These are phyloP conservation scores for Lodderomyces pseudojiufengensis DNA, from an alignment of 1,139 yeast genomes.

Conservation along the genomic window DNA sequence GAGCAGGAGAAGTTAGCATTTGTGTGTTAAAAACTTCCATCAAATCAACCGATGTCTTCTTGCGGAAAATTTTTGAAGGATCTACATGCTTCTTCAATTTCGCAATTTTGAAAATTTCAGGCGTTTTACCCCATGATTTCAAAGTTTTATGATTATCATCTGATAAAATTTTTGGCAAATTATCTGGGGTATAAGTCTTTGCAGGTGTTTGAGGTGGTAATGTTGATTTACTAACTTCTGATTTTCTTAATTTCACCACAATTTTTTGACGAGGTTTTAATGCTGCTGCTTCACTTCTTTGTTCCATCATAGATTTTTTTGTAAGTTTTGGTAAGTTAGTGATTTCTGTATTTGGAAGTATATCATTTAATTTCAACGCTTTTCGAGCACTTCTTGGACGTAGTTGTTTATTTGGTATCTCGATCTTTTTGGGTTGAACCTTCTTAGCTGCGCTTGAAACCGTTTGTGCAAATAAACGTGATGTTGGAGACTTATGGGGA, in stretches of 20 bases:
- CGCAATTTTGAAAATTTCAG: slow-evolving; percentile 52
- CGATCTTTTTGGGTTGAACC: slow-evolving; percentile 16
- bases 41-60: slow-evolving; percentile 63
- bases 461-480: slow-evolving; percentile 27
- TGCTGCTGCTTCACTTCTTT: slow-evolving; percentile 28
- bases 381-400: background rate
- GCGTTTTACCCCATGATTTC: slow-evolving; percentile 72
- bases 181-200: slow-evolving; percentile 16
- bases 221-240: slow-evolving; percentile 3
- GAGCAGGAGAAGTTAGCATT: slow-evolving; percentile 55
- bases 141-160: slow-evolving; percentile 58
- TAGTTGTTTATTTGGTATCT: background rate
- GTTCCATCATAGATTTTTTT: slow-evolving; percentile 32
- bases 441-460: slow-evolving; percentile 29
- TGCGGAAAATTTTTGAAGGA: slow-evolving; percentile 76
- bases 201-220: slow-evolving; percentile 6
- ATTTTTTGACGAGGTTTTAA: slow-evolving; percentile 26
- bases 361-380: slow-evolving; percentile 11
- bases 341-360: slow-evolving; percentile 16
- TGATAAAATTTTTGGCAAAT: slow-evolving; percentile 46
- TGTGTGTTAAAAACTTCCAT: slow-evolving; percentile 62
- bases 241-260: slow-evolving; percentile 20
- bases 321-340: slow-evolving; percentile 21
- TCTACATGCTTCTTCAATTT: slow-evolving; percentile 58
- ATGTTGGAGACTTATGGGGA: slow-evolving; percentile 6